Conservation (phyloP, 495 filamentous ascomycete genomes). For the Tuber calosporum region DNA sequence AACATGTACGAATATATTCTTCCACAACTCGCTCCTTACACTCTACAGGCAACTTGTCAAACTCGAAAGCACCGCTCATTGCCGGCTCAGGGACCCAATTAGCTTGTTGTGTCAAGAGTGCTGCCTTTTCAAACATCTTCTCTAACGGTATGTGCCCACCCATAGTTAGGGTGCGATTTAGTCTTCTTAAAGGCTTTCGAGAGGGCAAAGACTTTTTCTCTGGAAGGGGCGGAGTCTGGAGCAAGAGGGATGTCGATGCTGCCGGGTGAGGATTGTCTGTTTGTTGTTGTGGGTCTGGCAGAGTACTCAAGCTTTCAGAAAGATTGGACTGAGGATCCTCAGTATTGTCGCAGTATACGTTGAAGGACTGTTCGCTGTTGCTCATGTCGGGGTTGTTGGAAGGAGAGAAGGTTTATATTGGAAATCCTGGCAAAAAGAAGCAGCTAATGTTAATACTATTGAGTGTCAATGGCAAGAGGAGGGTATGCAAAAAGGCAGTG, state of each 20-base stretch:
- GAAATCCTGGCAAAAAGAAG: neutral
- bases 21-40: slow-evolving; percentile 8
- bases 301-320: neutral
- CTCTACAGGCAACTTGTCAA: slow-evolving; percentile 9
- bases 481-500: neutral
- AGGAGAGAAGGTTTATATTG: neutral
- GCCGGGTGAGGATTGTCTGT: neutral
- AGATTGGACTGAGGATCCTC: neutral
- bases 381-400: neutral
- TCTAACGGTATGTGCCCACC: neutral
- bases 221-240: neutral
- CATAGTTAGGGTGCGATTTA: neutral
- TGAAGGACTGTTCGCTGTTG: neutral
- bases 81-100: neutral
- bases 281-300: neutral
- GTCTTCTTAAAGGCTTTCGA: neutral
- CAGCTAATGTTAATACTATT: neutral
- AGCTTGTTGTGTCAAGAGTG: neutral
- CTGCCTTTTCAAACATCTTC: neutral
- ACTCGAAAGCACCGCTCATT: neutral
- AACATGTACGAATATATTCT: slow-evolving; percentile 5
- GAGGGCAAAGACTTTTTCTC: neutral
- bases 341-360: neutral
- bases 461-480: neutral
- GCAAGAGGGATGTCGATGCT: neutral